A percentile compares a stretch with the other conserved stretches of the same genome.
phyloP scores from a whole-genome alignment of 306 rosid species.

The Lithocarpus polystachyus region DNA sequence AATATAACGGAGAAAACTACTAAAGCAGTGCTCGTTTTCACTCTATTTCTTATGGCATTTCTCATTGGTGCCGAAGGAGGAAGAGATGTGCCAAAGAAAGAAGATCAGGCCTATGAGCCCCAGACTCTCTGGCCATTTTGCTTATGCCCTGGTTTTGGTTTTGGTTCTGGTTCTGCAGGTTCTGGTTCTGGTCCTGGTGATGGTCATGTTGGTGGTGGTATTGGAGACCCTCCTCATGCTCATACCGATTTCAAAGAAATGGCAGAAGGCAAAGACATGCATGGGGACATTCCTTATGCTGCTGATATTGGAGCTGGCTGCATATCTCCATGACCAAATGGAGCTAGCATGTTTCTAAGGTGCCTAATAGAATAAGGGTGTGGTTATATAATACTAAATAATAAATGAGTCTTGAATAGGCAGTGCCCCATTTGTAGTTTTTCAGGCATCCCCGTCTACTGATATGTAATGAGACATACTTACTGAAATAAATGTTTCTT shows the following conservation, averaged over 20 bases:
- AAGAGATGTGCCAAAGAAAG: conserved; percentile 17
- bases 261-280: no score
- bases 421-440: background rate
- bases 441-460: background rate
- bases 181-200: no score
- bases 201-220: no score
- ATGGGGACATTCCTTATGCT: no score
- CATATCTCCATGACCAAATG: background rate
- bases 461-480: background rate
- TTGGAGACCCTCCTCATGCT: no score
- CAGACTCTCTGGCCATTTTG: no score
- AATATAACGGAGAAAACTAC: no score
- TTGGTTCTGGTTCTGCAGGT: background rate
- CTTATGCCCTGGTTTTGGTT: background rate
- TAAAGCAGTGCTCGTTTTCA: no score
- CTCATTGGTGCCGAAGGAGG: conserved; percentile 27
- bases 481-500: background rate
- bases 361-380: background rate
- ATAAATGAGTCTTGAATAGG: background rate
- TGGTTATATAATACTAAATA: background rate
- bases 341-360: background rate
- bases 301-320: no score
- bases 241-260: no score
- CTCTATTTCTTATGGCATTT: conserved; percentile 6
- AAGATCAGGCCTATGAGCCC: background rate